Evolutionary conservation across 345 rosid genomes (phyloP).

Genomic region (Lepidium didymum): DNA sequence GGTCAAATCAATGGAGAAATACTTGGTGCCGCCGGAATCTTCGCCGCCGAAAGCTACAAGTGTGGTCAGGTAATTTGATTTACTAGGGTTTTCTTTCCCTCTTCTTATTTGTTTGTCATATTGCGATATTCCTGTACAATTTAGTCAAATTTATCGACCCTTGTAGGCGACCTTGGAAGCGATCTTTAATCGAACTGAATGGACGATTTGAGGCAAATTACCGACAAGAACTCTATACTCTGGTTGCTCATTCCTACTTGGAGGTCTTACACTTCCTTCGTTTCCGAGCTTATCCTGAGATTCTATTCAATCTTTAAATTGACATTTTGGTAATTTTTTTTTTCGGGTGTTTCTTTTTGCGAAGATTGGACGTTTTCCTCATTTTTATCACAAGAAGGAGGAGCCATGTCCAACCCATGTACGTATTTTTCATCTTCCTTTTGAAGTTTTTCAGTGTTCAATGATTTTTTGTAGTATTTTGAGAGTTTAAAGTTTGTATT

Average conservation of each 20-base stretch:
- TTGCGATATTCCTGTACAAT: background rate
- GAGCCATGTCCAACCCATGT: slow-evolving; percentile 58
- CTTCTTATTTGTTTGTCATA: background rate
- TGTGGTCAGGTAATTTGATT: slow-evolving; percentile 23
- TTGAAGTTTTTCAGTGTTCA: background rate
- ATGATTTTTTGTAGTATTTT: background rate
- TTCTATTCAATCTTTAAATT: background rate
- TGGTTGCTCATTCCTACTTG: slow-evolving; percentile 60
- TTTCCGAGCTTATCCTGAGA: background rate
- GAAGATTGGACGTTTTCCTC: slow-evolving; percentile 63
- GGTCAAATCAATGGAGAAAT: slow-evolving; percentile 37
- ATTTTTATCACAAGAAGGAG: slow-evolving; percentile 45
- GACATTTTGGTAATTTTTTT: background rate
- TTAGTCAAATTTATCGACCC: background rate
- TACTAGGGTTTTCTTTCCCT: background rate
- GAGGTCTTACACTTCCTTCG: slow-evolving; percentile 35
- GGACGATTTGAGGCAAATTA: slow-evolving; percentile 49
- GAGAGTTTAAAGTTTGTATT: slow-evolving; percentile 6
- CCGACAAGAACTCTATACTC: slow-evolving; percentile 43
- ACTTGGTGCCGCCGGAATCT: slow-evolving; percentile 29
- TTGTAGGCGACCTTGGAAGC: slow-evolving; percentile 45
- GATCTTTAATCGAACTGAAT: slow-evolving; percentile 50
- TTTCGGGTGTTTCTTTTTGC: background rate
- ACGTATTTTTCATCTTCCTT: slow-evolving; percentile 6
- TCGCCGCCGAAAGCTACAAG: slow-evolving; percentile 29